Percentiles rank a stretch among this genome's conserved stretches.
These are phyloP conservation scores for Cordyceps tenuipes DNA, from an alignment of 2,329 filamentous ascomycete species.

Conservation along the genomic window DNA sequence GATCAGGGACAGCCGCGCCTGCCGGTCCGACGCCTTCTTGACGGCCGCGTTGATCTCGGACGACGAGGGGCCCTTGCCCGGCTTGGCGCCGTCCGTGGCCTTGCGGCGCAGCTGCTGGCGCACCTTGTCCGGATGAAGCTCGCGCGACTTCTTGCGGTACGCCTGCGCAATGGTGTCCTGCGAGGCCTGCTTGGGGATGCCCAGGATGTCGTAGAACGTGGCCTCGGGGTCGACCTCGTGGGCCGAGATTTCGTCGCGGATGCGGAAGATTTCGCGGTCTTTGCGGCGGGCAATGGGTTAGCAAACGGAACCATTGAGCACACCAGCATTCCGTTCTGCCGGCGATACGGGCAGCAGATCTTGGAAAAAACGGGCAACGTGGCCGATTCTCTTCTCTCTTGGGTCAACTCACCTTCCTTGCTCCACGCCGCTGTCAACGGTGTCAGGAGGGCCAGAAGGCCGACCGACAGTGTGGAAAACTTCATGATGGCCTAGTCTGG, in stretches of 20 bases:
- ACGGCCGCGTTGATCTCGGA: slow-evolving; percentile 69
- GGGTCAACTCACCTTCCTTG: slow-evolving; percentile 61
- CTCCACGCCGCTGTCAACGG: slow-evolving; percentile 68
- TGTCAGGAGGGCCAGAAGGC: slow-evolving; percentile 60
- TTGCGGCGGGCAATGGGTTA: slow-evolving; percentile 5
- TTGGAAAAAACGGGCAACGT: not conserved
- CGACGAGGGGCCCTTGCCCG: slow-evolving; percentile 62
- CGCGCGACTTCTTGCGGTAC: slow-evolving; percentile 78
- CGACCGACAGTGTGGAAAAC: slow-evolving; percentile 55
- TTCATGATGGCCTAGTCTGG: slow-evolving; percentile 55
- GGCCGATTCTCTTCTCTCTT: slow-evolving; percentile 1
- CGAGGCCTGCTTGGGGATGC: slow-evolving; percentile 61
- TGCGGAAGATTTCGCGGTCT: slow-evolving; percentile 97
- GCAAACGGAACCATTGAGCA: not conserved
- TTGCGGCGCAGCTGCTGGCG: slow-evolving; percentile 70
- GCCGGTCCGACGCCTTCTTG: slow-evolving; percentile 74
- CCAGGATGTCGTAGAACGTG: slow-evolving; percentile 93
- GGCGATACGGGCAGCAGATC: not conserved
- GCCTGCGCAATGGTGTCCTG: slow-evolving; percentile 89
- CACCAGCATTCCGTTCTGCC: too few relatives aligned
- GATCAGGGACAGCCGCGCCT: slow-evolving; percentile 76
- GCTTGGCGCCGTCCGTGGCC: slow-evolving; percentile 52
- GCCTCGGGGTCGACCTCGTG: slow-evolving; percentile 69
- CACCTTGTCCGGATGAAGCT: slow-evolving; percentile 92
- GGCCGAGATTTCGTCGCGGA: slow-evolving; percentile 76